Evolutionary conservation across 1,139 yeast species (phyloP).

Genomic region (Yamadazyma sp.): DNA sequence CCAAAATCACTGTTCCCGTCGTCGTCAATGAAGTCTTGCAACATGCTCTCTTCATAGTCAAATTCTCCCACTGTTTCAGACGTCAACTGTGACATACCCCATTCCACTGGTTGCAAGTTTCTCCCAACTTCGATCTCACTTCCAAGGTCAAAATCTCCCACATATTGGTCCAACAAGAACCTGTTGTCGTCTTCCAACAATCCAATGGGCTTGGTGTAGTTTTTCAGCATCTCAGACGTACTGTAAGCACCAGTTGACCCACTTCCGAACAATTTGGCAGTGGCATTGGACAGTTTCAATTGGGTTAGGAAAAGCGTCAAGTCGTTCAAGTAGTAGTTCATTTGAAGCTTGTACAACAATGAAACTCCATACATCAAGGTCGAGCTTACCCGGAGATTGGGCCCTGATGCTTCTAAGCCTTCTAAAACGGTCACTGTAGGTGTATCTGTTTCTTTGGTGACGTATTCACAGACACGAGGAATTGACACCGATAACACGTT

Average conservation of each 20-base stretch:
- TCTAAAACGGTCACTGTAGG: not conserved
- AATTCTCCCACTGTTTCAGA: not conserved
- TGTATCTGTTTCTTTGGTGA: conserved; percentile 19
- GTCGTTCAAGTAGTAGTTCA: conserved; percentile 33
- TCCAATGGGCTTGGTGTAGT: not conserved
- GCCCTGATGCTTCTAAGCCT: not conserved
- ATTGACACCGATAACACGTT: conserved; percentile 45
- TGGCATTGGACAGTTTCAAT: not conserved
- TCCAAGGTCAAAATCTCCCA: conserved; percentile 2
- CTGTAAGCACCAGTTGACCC: not conserved
- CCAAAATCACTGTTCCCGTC: not conserved
- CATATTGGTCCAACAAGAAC: conserved; percentile 10
- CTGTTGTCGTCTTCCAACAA: conserved; percentile 8
- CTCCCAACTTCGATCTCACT: conserved; percentile 5
- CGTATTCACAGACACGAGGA: conserved; percentile 45
- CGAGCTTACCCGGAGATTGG: conserved; percentile 28
- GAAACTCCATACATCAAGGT: conserved; percentile 58
- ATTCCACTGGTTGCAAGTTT: not conserved
- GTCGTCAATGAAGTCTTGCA: not conserved
- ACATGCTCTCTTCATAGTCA: not conserved
- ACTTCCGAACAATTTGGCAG: not conserved
- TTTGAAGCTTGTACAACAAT: conserved; percentile 52
- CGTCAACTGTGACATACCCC: not conserved
- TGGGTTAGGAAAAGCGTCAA: conserved; percentile 8
- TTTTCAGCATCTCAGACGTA: no score